These are phyloP conservation scores for Rubia peregrina DNA, from an alignment of 305 asterid species.

Conservation along the genomic window DNA sequence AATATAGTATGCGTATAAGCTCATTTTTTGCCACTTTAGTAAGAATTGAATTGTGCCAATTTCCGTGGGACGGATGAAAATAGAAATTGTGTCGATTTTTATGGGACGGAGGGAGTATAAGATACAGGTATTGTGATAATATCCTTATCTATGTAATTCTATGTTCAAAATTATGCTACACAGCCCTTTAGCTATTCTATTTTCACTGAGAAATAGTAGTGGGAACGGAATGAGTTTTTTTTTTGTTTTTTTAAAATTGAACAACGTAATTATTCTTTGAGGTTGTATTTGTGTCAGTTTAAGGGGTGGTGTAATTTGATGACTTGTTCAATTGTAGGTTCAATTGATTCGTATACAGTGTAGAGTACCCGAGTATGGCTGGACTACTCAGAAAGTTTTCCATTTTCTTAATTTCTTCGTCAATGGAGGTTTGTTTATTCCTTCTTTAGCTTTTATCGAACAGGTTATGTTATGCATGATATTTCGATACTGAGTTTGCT, in stretches of 20 bases:
- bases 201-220: not conserved
- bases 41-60: no score
- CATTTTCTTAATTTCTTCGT: conserved; percentile 94
- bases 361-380: conserved; percentile 96
- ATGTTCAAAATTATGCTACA: not conserved
- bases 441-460: not conserved
- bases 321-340: conserved; percentile 38
- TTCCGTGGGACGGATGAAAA: no score
- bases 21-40: no score
- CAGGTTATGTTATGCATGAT: not conserved
- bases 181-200: not conserved
- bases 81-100: no score
- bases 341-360: conserved; percentile 89
- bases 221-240: not conserved
- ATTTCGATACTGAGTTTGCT: not conserved
- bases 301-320: conserved; percentile 9
- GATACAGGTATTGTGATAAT: no score
- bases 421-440: conserved; percentile 57
- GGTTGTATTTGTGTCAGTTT: not conserved
- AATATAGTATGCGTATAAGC: no score
- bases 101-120: no score
- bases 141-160: not conserved
- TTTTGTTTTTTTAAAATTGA: not conserved
- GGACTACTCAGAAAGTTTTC: conserved; percentile 99
- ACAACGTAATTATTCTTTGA: not conserved